These are phyloP conservation scores for Colletotrichum chrysophilum DNA, from an alignment of 2,329 filamentous ascomycete species.

Conservation along the genomic window DNA sequence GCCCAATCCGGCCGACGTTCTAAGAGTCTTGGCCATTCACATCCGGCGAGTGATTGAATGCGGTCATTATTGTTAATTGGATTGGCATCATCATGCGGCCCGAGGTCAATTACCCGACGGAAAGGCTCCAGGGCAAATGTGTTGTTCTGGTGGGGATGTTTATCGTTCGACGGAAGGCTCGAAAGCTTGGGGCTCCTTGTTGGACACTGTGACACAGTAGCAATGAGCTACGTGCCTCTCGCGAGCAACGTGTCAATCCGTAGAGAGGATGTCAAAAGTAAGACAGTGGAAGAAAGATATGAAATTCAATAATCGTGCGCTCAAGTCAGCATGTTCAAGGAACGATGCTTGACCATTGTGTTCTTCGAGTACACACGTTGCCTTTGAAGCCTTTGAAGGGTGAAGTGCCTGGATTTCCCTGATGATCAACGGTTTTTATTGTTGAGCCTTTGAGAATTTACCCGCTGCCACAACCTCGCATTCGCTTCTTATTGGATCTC, in stretches of 20 bases:
- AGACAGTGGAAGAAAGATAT: not conserved
- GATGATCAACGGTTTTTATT: not conserved
- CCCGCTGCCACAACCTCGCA: not conserved
- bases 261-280: not conserved
- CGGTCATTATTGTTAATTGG: not conserved
- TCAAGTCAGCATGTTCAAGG: not conserved
- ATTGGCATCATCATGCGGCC: not conserved
- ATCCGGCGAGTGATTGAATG: not conserved
- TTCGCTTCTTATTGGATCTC: not conserved
- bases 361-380: not conserved
- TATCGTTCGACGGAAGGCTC: not conserved
- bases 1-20: not conserved
- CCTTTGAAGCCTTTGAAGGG: not conserved
- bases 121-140: not conserved
- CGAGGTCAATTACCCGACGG: not conserved
- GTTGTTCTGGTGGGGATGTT: not conserved
- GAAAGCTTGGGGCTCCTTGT: not conserved
- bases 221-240: not conserved
- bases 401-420: not conserved
- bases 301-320: not conserved
- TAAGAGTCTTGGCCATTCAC: not conserved
- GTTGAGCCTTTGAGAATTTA: not conserved
- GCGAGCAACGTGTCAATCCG: not conserved
- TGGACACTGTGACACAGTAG: not conserved
- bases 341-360: not conserved